A percentile compares a stretch with the other conserved stretches of the same genome.
These are phyloP conservation scores for Isatis tinctoria DNA, from an alignment of 345 rosid species.

Conservation along the genomic window DNA sequence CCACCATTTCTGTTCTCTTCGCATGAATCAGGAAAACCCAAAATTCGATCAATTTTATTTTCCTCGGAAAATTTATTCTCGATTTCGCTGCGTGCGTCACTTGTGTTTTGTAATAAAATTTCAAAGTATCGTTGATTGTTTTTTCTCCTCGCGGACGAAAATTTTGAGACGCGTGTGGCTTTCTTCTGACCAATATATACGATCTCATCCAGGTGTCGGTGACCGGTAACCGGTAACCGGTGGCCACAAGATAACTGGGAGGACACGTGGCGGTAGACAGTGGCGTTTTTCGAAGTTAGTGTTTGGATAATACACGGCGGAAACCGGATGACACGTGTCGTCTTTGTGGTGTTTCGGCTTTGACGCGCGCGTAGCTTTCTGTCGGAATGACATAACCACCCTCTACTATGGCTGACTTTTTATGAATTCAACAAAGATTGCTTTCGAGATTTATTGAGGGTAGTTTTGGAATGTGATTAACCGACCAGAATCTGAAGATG, in stretches of 20 bases:
- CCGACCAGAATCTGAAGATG: constrained; percentile 10
- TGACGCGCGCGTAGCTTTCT: constrained; percentile 38
- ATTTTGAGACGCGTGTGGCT: background rate
- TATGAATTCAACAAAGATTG: background rate
- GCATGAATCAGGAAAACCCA: background rate
- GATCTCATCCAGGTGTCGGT: background rate
- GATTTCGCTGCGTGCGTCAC: background rate
- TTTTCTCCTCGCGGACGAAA: constrained; percentile 13
- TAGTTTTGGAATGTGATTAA: constrained; percentile 1
- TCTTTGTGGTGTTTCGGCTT: background rate
- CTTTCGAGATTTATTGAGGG: background rate
- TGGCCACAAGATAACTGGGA: constrained; percentile 12
- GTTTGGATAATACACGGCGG: constrained; percentile 14
- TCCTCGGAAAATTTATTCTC: background rate
- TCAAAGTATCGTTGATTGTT: background rate
- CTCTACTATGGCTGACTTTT: constrained; percentile 26
- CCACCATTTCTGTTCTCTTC: constrained; percentile 43
- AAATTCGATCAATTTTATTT: background rate
- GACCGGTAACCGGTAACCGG: constrained; percentile 44
- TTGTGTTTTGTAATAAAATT: background rate
- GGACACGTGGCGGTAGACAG: constrained; percentile 39
- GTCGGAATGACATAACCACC: constrained; percentile 15
- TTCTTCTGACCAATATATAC: constrained; percentile 10
- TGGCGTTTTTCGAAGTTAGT: background rate
- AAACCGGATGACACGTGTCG: constrained; percentile 33